phyloP scores from a whole-genome alignment of 495 filamentous ascomycete genomes.

The Chaetomium fimeti region DNA sequence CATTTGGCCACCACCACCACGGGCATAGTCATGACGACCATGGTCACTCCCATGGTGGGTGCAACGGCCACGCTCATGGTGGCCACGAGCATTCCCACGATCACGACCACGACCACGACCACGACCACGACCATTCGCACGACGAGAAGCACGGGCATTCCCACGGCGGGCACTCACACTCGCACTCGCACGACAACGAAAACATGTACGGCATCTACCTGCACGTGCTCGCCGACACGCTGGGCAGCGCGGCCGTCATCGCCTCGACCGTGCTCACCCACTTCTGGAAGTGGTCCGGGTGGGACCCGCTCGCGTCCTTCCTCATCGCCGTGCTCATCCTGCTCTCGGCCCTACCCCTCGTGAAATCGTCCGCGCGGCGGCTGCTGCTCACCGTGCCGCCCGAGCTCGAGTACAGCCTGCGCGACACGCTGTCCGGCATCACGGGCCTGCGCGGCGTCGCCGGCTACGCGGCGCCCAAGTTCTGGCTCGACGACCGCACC shows the following conservation, averaged over 20 bases:
- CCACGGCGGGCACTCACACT: conserved; percentile 29
- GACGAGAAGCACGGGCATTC: conserved; percentile 31
- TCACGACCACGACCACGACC: conserved; percentile 57
- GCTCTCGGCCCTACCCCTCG: conserved; percentile 80
- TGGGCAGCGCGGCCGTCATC: conserved; percentile 92
- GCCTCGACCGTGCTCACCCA: conserved; percentile 86
- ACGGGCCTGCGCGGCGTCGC: conserved; percentile 79
- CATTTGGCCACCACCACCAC: conserved; percentile 73
- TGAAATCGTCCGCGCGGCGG: conserved; percentile 76
- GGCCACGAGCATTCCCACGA: conserved; percentile 43
- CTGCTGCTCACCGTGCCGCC: conserved; percentile 81
- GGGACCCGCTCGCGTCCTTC: conserved; percentile 91
- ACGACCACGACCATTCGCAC: conserved; percentile 45
- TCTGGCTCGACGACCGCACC: conserved; percentile 83
- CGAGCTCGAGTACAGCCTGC: conserved; percentile 83
- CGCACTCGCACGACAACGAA: conserved; percentile 72
- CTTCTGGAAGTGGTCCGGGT: conserved; percentile 85
- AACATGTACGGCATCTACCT: conserved; percentile 99
- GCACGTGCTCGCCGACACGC: conserved; percentile 91
- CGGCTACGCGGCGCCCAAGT: conserved; percentile 82
- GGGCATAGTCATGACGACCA: conserved; percentile 50
- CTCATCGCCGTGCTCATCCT: conserved; percentile 93
- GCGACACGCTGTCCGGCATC: conserved; percentile 80
- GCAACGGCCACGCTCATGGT: conserved; percentile 29
- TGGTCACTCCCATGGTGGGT: conserved; percentile 26